Evolutionary conservation across 1,139 yeast genomes (phyloP).

Genomic region (Yamadazyma mexicana): DNA sequence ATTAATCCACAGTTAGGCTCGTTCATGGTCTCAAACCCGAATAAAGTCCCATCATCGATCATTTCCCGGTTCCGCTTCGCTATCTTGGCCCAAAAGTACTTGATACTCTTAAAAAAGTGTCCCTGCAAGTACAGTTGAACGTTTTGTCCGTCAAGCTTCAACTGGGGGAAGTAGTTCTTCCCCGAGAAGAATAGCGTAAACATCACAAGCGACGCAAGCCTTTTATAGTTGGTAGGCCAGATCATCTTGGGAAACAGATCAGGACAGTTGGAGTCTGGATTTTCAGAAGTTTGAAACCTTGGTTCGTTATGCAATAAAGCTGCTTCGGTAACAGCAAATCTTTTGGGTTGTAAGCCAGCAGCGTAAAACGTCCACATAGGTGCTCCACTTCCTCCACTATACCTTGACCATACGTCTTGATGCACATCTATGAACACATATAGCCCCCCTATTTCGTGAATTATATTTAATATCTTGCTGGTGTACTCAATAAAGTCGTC

Average conservation of each 20-base stretch:
- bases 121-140: conserved; percentile 76
- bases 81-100: conserved; percentile 54
- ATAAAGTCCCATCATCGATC: conserved; percentile 50
- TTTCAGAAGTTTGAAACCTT: conserved; percentile 30
- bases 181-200: conserved; percentile 88
- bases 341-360: conserved; percentile 81
- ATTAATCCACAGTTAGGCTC: conserved; percentile 78
- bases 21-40: conserved; percentile 86
- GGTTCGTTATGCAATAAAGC: conserved; percentile 68
- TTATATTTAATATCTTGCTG: conserved; percentile 55
- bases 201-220: conserved; percentile 79
- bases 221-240: conserved; percentile 86
- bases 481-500: conserved; percentile 74
- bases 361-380: conserved; percentile 95
- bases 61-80: conserved; percentile 50
- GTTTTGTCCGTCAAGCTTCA: conserved; percentile 66
- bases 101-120: conserved; percentile 58
- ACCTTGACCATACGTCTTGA: conserved; percentile 94
- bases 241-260: conserved; percentile 73
- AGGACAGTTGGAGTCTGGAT: conserved; percentile 9
- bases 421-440: conserved; percentile 87
- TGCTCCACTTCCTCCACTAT: conserved; percentile 93
- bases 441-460: conserved; percentile 67
- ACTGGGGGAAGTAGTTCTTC: conserved; percentile 64
- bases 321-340: conserved; percentile 69